Base-by-base conservation (phyloP, 768 basidiomycete genomes). In the Galerina sulciceps region DNA sequence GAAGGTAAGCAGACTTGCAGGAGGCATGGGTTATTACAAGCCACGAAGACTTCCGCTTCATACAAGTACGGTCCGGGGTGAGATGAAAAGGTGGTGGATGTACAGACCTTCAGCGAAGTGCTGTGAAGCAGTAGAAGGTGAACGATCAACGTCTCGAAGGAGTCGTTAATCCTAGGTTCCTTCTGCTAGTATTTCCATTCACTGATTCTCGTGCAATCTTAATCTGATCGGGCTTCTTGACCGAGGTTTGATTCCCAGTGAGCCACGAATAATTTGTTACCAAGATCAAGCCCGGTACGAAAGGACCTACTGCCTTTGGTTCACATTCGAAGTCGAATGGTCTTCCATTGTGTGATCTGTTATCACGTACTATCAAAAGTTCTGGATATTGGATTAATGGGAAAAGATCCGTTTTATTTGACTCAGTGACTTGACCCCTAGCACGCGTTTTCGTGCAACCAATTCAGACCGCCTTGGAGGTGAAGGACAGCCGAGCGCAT, bases 241-340 rank as follows among this genome's bases (percentile, higher is more conserved):
- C 36, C 37, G 55, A 38, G 34, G n/a, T 41, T 36, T 38, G 18
- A 35, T 47, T 11, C 40, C 22, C 18, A 51, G 18, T 57, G 56
- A 57, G 37, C 40, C 10, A 34, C 35, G 23, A 47, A 41, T 50
- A 51, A 26, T 35, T n/a, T 26, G 23, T 34, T 37, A n/a, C 57
- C 57, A 59, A 51, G 57, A 65, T 65, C 64, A 65, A 60, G 44
- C 44, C 64, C 64, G 64, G 59, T 60, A 36, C 14, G 48, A 62
- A 62, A 60, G 64, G 64, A 62, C 50, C 55, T 45, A 40, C 45
- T 22, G 11, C 35, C 43, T 60, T 37, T 45, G 22, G 49, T 51
- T 44, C 38, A 43, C 53, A 38, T 53, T 57, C 45, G 57, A 57
- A 59, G 42, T 38, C 36, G 26, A 35, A 43, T 20, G 44, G 42